These are phyloP conservation scores for Blastobotrys indianensis DNA, from an alignment of 1,139 yeast species.

Conservation along the genomic window DNA sequence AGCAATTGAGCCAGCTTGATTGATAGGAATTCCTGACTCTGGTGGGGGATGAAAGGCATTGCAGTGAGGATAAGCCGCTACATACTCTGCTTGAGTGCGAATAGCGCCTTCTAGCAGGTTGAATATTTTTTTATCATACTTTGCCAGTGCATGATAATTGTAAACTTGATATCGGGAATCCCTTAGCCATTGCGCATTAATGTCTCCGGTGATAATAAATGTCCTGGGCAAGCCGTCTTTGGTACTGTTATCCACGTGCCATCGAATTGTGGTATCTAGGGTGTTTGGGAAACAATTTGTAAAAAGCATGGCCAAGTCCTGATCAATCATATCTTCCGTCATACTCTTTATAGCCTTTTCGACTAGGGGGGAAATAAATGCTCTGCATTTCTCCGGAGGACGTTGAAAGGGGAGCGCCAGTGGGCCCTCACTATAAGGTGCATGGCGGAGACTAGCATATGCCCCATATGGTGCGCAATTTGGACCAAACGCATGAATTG, in stretches of 20 bases:
- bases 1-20: constrained; percentile 5
- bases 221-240: constrained; percentile 40
- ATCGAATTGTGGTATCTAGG: constrained; percentile 75
- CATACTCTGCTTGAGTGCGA: constrained; percentile 64
- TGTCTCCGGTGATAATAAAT: constrained; percentile 82
- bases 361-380: constrained; percentile 57
- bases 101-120: constrained; percentile 70
- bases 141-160: constrained; percentile 58
- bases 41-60: constrained; percentile 89
- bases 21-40: constrained; percentile 20
- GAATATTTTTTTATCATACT: constrained; percentile 45
- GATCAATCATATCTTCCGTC: constrained; percentile 45
- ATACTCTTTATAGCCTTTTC: constrained; percentile 55
- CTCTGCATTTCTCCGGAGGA: constrained; percentile 65
- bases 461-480: constrained; percentile 38
- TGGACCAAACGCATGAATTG: background rate
- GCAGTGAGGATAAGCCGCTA: constrained; percentile 67
- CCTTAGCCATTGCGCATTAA: constrained; percentile 82
- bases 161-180: constrained; percentile 82
- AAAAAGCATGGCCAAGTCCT: constrained; percentile 65
- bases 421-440: constrained; percentile 33
- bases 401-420: constrained; percentile 64
- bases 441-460: constrained; percentile 33
- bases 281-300: constrained; percentile 88
- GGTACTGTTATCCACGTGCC: constrained; percentile 46